A percentile compares a stretch with the other conserved stretches of the same genome.
Evolutionary conservation across 108 stramenopile genomes (phyloP).

Genomic region (Nannochloropsis granulata): DNA sequence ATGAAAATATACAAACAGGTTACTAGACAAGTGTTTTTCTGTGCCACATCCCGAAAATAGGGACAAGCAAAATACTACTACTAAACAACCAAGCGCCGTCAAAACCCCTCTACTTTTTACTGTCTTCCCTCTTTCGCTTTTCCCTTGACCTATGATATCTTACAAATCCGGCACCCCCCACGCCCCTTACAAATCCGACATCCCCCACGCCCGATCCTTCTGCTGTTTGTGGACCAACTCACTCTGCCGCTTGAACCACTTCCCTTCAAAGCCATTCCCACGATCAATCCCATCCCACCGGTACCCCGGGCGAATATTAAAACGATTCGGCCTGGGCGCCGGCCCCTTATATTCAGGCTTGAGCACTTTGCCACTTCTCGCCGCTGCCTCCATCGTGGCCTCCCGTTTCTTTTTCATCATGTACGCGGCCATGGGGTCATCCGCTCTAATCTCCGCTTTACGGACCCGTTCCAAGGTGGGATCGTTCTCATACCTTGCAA

Average conservation of each 20-base stretch:
- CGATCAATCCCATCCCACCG: constrained; percentile 95
- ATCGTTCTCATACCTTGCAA: background rate
- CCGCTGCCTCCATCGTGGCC: background rate
- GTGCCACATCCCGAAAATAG: too few relatives aligned
- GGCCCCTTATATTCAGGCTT: constrained; percentile 78
- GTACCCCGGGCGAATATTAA: constrained; percentile 73
- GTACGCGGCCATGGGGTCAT: constrained; percentile 84
- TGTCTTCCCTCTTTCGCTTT: too few relatives aligned
- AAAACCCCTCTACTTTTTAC: too few relatives aligned
- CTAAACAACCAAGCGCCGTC: too few relatives aligned
- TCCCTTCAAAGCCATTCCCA: constrained; percentile 77
- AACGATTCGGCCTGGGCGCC: constrained; percentile 75
- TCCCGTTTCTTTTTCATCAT: constrained; percentile 37
- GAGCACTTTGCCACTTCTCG: constrained; percentile 40
- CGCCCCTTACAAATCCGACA: background rate
- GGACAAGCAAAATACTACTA: too few relatives aligned
- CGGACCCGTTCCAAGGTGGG: constrained; percentile 46
- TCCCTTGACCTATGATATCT: background rate
- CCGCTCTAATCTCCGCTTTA: constrained; percentile 56
- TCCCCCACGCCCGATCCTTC: background rate
- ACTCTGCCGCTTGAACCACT: constrained; percentile 2
- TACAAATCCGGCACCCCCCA: background rate
- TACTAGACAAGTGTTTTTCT: too few relatives aligned
- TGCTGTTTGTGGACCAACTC: background rate
- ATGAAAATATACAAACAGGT: too few relatives aligned